Evolutionary conservation across 2,329 filamentous ascomycete species (phyloP), one percentile per base, ranked within the genome.

Genomic region (Lithohypha guttulata): DNA sequence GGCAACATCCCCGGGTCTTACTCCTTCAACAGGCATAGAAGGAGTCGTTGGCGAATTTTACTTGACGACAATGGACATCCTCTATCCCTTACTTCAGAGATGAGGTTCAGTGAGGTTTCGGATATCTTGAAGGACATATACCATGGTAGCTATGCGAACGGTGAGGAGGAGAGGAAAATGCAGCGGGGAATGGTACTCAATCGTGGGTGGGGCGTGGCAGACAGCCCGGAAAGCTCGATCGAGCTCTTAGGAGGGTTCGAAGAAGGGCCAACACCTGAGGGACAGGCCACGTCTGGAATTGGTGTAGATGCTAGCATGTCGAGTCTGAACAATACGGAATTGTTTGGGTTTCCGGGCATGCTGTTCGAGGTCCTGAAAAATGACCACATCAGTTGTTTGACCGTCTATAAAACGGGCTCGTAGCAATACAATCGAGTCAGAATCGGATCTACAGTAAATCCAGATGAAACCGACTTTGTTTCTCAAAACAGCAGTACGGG

Each of bases 281-380:
- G 50, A 54, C 49, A 48, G 55, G 53, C 52, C 51, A 57, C 47
- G 53, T 55, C 62, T 66, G 52, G 59, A 60, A 54, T 52, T 62
- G 48, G 60, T 59, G 51, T 53, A 63, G 64, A 70, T 51, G 56
- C 68, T 59, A 55, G 79, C 46, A 59, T 80, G 44, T 22, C 30
- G 6, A 34, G 28, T 26, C 6, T 33, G 20, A 76, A 75, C 14
- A 81, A 80, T 41, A 94, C 87, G 11, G 89, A 87, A 45, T 62
- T 98, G 19, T 96, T 85, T 63, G 87, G 89, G 1, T 95, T 95
- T 54, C 89, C 91, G 0, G 89, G 91, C 0, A 64, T 96, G 59
- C 77, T 95, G 32, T 96, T 98, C 64, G 91, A 98, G 63, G 89
- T 98, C 19, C 63, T 96, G 59, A 87, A 84, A 75, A 95, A 93